phyloP scores from a whole-genome alignment of 1,284 basidiomycete genomes.

The Phlebopus sp. region DNA sequence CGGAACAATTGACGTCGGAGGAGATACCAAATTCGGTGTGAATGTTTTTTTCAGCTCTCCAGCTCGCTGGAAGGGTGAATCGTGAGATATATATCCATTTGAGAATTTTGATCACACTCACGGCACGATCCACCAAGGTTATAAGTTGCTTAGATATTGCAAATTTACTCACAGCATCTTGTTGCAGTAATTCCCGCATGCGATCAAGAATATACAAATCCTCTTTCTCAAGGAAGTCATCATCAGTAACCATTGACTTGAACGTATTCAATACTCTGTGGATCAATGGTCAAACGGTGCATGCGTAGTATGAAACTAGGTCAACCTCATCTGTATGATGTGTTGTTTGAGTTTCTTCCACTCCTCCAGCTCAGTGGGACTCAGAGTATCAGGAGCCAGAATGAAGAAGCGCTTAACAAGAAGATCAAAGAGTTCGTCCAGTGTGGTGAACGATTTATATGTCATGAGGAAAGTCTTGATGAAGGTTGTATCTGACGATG shows the following conservation, averaged over 20 bases:
- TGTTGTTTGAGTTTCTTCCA: conserved; percentile 92
- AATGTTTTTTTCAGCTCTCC: conserved; percentile 52
- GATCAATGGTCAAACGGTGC: conserved; percentile 4
- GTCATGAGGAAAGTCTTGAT: conserved; percentile 95
- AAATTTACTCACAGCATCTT: conserved; percentile 61
- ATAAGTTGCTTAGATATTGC: conserved; percentile 74
- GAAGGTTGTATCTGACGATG: conserved; percentile 68
- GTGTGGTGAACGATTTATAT: conserved; percentile 91
- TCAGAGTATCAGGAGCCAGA: conserved; percentile 69
- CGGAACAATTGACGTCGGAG: conserved; percentile 78
- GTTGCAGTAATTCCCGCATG: conserved; percentile 75
- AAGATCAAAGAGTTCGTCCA: conserved; percentile 84
- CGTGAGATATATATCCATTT: conserved; percentile 20
- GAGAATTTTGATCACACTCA: conserved; percentile 40
- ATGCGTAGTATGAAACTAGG: conserved; percentile 7
- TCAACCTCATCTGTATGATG: conserved; percentile 83
- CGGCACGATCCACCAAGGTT: conserved; percentile 72
- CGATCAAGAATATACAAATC: conserved; percentile 74
- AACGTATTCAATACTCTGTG: conserved; percentile 79
- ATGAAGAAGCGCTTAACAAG: conserved; percentile 85
- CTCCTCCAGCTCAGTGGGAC: conserved; percentile 62
- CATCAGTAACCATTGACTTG: conserved; percentile 77
- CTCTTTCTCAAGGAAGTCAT: conserved; percentile 79
- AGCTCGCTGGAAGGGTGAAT: conserved; percentile 41
- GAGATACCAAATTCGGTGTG: conserved; percentile 49